A percentile compares a stretch with the other conserved stretches of the same genome.
These are phyloP conservation scores for Salix koriyanagi DNA, from an alignment of 345 rosid genomes.

Conservation along the genomic window DNA sequence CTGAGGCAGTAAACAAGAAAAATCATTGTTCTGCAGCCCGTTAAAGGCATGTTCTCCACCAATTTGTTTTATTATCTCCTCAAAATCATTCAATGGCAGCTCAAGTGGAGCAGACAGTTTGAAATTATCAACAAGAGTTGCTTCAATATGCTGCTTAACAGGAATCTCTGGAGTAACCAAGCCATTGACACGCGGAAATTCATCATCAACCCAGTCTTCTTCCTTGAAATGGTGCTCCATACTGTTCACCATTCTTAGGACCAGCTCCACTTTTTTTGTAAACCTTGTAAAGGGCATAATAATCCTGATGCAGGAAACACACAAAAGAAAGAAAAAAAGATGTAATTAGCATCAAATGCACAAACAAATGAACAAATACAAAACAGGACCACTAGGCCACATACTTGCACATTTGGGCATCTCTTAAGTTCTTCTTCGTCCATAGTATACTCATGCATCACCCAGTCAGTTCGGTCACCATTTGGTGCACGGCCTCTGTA, in stretches of 20 bases:
- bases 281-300: constrained; percentile 73
- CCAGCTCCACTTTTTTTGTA: constrained; percentile 93
- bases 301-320: constrained; percentile 35
- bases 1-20: constrained; percentile 21
- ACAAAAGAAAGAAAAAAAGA: neutral
- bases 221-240: constrained; percentile 90
- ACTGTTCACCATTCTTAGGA: constrained; percentile 94
- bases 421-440: constrained; percentile 72
- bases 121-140: constrained; percentile 20
- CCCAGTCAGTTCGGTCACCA: constrained; percentile 90
- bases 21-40: constrained; percentile 7
- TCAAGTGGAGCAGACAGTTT: constrained; percentile 19
- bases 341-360: neutral
- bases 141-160: constrained; percentile 27
- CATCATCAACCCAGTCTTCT: constrained; percentile 80
- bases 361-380: neutral
- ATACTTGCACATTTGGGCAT: constrained; percentile 63
- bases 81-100: constrained; percentile 36
- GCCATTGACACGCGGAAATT: constrained; percentile 9
- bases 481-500: constrained; percentile 77
- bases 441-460: constrained; percentile 86
- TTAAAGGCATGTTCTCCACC: constrained; percentile 29
- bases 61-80: constrained; percentile 42
- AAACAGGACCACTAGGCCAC: neutral
- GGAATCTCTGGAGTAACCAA: constrained; percentile 21